Evolutionary conservation across 441 rosid species (phyloP).

Genomic region (Syzygium syzygioides): DNA sequence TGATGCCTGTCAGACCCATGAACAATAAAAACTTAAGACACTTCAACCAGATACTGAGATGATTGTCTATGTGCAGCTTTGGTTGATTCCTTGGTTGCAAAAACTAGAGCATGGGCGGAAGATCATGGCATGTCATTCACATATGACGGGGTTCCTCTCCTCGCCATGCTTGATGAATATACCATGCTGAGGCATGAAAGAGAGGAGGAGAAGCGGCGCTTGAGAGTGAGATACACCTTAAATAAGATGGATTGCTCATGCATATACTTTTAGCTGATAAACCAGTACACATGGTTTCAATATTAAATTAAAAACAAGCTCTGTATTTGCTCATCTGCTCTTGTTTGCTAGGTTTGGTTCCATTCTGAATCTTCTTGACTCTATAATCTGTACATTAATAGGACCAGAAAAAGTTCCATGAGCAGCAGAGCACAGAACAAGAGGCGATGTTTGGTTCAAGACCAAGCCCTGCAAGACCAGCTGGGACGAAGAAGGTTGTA

Average conservation of each 20-base stretch:
- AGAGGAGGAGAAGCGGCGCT: conserved; percentile 86
- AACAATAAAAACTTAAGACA: neutral
- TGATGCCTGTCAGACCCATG: neutral
- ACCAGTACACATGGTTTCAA: neutral
- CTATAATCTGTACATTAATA: conserved; percentile 4
- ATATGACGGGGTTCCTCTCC: conserved; percentile 91
- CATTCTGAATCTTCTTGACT: conserved; percentile 3
- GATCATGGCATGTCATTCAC: conserved; percentile 62
- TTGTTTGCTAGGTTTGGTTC: neutral
- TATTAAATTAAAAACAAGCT: neutral
- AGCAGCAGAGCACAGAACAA: conserved; percentile 77
- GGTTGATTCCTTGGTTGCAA: conserved; percentile 81
- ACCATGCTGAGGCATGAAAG: conserved; percentile 95
- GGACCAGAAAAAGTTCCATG: conserved; percentile 89
- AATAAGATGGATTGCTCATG: neutral
- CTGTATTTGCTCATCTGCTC: neutral
- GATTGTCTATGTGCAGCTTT: conserved; percentile 34
- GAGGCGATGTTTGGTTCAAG: conserved; percentile 63
- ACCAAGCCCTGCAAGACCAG: conserved; percentile 87
- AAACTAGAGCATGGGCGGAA: conserved; percentile 90
- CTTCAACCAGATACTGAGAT: neutral
- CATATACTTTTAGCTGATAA: neutral
- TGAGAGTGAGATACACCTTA: conserved; percentile 45
- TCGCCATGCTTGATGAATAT: conserved; percentile 95
- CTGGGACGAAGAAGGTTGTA: conserved; percentile 50